Evolutionary conservation across 116 monocot species (phyloP).

Genomic region (Papilionanthe hybrid): DNA sequence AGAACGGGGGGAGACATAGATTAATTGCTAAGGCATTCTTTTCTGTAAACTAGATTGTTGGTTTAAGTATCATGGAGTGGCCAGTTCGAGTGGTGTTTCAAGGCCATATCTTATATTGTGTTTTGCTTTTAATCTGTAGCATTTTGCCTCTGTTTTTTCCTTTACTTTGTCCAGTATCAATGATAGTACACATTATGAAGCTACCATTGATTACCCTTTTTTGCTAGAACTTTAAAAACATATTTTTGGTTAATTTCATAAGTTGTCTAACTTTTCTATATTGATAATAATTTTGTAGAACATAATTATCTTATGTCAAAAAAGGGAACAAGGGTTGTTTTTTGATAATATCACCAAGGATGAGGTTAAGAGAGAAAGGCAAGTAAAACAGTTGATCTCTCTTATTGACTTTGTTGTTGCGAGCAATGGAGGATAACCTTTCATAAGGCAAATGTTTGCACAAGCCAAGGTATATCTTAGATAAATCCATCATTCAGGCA

Average conservation of each 20-base stretch:
- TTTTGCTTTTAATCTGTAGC: too few species aligned
- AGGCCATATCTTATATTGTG: too few species aligned
- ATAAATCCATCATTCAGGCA: neutral
- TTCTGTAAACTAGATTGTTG: too few species aligned
- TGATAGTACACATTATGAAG: too few species aligned
- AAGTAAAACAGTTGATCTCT: conserved; percentile 40
- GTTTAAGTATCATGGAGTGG: too few species aligned
- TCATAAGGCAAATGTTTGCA: conserved; percentile 54
- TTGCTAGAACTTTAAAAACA: too few species aligned
- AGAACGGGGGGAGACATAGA: too few species aligned
- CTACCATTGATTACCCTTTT: too few species aligned
- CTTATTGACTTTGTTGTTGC: conserved; percentile 44
- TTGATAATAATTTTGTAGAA: conserved; percentile 24
- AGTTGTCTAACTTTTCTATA: neutral
- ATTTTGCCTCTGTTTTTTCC: too few species aligned
- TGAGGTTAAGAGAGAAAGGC: conserved; percentile 25
- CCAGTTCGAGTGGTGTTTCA: too few species aligned
- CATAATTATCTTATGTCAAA: conserved; percentile 53
- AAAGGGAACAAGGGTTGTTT: conserved; percentile 60
- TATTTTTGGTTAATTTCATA: neutral
- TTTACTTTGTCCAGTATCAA: too few species aligned
- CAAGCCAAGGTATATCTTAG: conserved; percentile 51
- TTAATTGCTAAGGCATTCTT: too few species aligned
- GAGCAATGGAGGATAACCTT: conserved; percentile 57
- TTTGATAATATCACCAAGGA: conserved; percentile 75